Percentiles rank a stretch among this genome's conserved stretches.
These are phyloP conservation scores for Phoma sp. DNA, from an alignment of 2,329 filamentous ascomycete species.

Conservation along the genomic window DNA sequence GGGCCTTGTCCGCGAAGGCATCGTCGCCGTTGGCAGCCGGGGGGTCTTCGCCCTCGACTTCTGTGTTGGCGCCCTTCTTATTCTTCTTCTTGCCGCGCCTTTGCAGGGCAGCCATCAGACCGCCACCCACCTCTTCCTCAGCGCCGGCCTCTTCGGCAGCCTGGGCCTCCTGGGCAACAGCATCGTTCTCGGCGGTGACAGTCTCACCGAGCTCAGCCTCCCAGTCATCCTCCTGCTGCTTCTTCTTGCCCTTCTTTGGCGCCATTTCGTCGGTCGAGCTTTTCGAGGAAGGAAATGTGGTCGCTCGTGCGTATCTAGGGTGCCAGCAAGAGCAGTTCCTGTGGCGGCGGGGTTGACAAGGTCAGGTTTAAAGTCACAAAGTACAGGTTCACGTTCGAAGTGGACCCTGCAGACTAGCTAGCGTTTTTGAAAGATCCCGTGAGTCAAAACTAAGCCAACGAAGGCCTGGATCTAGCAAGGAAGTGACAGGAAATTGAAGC, in stretches of 20 bases:
- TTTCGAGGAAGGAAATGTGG: background rate
- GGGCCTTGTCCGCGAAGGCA: constrained; percentile 69
- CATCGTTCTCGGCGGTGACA: constrained; percentile 66
- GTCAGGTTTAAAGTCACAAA: constrained; percentile 16
- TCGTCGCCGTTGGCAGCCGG: constrained; percentile 50
- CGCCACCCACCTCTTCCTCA: constrained; percentile 59
- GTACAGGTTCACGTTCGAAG: constrained; percentile 6
- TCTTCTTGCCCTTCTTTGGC: constrained; percentile 92
- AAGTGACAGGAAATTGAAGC: constrained; percentile 23
- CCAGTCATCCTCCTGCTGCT: constrained; percentile 91
- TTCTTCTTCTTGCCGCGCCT: constrained; percentile 79
- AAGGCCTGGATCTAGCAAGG: constrained; percentile 35
- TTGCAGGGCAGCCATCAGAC: constrained; percentile 58
- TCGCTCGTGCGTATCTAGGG: constrained; percentile 9
- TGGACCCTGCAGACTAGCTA: constrained; percentile 17
- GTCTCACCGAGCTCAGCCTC: constrained; percentile 89
- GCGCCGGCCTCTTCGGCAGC: constrained; percentile 45
- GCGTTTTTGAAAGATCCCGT: constrained; percentile 23
- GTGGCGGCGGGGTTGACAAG: constrained; percentile 24
- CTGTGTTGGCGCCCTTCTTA: constrained; percentile 73
- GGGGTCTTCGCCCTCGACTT: constrained; percentile 73
- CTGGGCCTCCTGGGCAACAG: constrained; percentile 49
- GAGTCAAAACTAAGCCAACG: constrained; percentile 33
- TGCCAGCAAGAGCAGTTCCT: constrained; percentile 7
- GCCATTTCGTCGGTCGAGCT: constrained; percentile 67